phyloP scores from a whole-genome alignment of 1,284 basidiomycete species.

The Cryptococcus sp. region DNA sequence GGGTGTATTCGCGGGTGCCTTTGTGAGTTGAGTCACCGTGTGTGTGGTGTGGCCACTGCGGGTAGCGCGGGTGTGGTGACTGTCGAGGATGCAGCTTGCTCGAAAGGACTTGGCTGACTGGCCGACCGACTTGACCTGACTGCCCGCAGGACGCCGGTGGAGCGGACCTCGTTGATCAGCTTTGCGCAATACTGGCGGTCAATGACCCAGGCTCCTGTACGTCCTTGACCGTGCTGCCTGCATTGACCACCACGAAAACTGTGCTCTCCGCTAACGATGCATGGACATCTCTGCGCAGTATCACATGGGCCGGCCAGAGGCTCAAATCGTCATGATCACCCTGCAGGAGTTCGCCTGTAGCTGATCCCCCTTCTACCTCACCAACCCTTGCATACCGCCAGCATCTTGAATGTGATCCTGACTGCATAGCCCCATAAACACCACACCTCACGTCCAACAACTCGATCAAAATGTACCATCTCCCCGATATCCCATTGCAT shows the following conservation, averaged over 20 bases:
- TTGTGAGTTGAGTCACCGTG: slow-evolving; percentile 17
- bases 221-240: too few species aligned
- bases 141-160: slow-evolving; percentile 18
- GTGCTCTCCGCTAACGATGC: too few species aligned
- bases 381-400: not conserved
- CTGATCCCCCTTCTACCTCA: not conserved
- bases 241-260: too few species aligned
- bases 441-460: too few species aligned
- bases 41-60: not conserved
- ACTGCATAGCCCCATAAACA: not conserved
- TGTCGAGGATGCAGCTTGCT: too few species aligned
- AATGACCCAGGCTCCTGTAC: slow-evolving; percentile 25
- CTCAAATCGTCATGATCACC: slow-evolving; percentile 36
- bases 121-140: too few species aligned
- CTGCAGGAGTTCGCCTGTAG: slow-evolving; percentile 27
- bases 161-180: slow-evolving; percentile 21
- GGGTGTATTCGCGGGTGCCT: slow-evolving; percentile 27
- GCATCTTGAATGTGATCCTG: not conserved
- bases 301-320: slow-evolving; percentile 35
- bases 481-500: too few species aligned
- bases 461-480: too few species aligned
- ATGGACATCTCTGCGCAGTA: too few species aligned
- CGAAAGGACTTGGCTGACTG: too few species aligned
- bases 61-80: not conserved
- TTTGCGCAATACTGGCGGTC: slow-evolving; percentile 35